Base-by-base conservation (phyloP, 2,329 filamentous ascomycete species). In the Elsinoe necatrix region DNA sequence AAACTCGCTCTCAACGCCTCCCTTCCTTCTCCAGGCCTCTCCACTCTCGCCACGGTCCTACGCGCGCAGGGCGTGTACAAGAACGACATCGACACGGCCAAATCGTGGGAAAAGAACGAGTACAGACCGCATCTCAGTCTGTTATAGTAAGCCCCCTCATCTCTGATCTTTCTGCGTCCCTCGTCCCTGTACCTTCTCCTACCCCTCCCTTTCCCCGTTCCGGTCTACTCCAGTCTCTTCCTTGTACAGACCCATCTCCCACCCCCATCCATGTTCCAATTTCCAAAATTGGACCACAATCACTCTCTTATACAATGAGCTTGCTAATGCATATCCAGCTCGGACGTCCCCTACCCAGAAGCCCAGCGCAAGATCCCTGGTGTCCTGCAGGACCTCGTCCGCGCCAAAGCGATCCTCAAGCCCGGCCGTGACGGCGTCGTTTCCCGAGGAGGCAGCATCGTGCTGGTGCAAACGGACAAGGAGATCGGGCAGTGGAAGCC, bases 111-210 rank as follows among this genome's bases (percentile, higher is more conserved):
- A 3, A 61, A 66, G 6, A 60, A 67, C 27, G 52, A 55, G 31
- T 75, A 69, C 57, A 60, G 58, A 54, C 72, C 72, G 35, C 72
- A 75, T 66, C 60, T 70, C 45, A 73, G 70, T 59, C 59, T 75
- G 55, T 60, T 74, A 56, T 74, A 74, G 71, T 73, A 63, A 63
- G 71, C 69, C 2, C 39, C n/a, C n/a, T n/a, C n/a, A n/a, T n/a
- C n/a, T n/a, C n/a, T n/a, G n/a, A n/a, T n/a, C 34, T 47, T 23
- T 3, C n/a, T 18, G 29, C 16, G 20, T 41, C n/a, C 48, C 12
- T 27, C 2, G 6, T 29, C 37, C 3, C 12, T 23, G 21, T 47
- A 1, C 16, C 56, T 43, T 43, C 23, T n/a, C 2, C 23, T 16
- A 18, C 23, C 43, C 16, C n/a, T 29, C 4, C 16, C 37, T 16